A percentile compares a stretch with the other conserved stretches of the same genome.
These are phyloP conservation scores for Comarum palustre DNA, from an alignment of 306 rosid genomes.

Conservation along the genomic window DNA sequence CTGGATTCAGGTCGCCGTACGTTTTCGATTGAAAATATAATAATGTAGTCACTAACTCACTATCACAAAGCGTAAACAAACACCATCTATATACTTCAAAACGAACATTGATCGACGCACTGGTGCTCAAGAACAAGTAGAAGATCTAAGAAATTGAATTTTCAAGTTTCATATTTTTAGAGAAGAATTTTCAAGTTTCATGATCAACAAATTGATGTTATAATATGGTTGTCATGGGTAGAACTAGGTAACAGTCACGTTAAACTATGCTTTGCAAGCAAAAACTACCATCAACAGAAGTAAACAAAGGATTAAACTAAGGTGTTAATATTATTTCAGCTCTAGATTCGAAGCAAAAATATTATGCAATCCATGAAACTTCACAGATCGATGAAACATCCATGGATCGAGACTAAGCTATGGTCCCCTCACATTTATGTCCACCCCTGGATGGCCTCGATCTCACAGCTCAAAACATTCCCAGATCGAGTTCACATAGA, in stretches of 20 bases:
- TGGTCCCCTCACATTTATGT: constrained; percentile 56
- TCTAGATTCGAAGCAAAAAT: constrained; percentile 31
- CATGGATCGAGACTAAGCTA: constrained; percentile 30
- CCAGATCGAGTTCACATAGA: constrained; percentile 21
- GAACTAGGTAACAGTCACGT: neutral
- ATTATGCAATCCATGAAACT: constrained; percentile 1
- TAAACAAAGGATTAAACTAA: neutral
- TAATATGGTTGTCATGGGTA: neutral
- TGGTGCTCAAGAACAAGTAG: neutral
- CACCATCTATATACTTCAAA: neutral
- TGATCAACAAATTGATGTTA: neutral
- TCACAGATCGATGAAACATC: constrained; percentile 32
- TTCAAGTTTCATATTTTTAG: too few species aligned
- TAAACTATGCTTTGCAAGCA: neutral
- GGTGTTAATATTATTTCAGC: constrained; percentile 5
- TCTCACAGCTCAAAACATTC: constrained; percentile 38
- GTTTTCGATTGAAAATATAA: neutral
- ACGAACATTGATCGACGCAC: neutral
- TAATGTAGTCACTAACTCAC: neutral
- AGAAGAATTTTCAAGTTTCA: too few species aligned
- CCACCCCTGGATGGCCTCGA: constrained; percentile 25
- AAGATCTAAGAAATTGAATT: neutral
- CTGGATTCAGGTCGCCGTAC: neutral
- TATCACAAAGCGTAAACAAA: neutral
- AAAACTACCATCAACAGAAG: neutral